Base-by-base conservation (phyloP, 2,329 filamentous ascomycete genomes). In the Exophiala xenobiotica region DNA sequence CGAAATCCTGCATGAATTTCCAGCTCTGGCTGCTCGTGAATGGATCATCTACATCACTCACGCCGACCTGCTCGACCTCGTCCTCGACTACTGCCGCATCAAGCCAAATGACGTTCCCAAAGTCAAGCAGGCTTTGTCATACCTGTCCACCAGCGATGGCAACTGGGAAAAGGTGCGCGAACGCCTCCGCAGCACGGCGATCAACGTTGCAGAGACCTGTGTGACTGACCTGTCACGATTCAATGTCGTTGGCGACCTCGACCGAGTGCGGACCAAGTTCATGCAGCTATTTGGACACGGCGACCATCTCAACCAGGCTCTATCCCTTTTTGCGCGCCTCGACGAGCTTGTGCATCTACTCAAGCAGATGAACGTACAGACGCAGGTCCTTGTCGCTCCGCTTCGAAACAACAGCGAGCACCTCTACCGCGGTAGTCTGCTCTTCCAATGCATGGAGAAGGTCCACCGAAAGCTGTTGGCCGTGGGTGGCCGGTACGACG, bases 31-130 rank as follows among this genome's bases (percentile, higher is more conserved):
- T 7, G 78, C 82, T 0, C 78, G 79, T 2, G 81, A 83, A 20
- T 90, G 96, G 82, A 95, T 88, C 64, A 95, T 96, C 61, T 85
- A 96, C 59, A 70, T 99, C 27, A 93, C 93, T 42, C 93, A 99
- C 66, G 89, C 89, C 0, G 86, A 90, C 66, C 76, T 99, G 2
- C 73, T 99, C 8, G 86, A 92, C 48, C 77, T 90, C 16, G 87
- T 97, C n/a, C 88, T 97, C 67, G 89, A 95, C 47, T 88, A 87
- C 63, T 97, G 91, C 65, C 83, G 89, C 12, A 86, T 99, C 31
- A 86, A 86, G 29, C 67, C 77, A 5, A 75, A 81, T 2, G 82
- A 87, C 46, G 80, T 89, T 33, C 78, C 84, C 7, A 77, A 82
- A 4, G 86, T 90, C 0, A 92, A 95, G 51, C 90, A 96, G 56